phyloP scores from a whole-genome alignment of 2,329 filamentous ascomycete genomes.

The Colletotrichum melonis region DNA sequence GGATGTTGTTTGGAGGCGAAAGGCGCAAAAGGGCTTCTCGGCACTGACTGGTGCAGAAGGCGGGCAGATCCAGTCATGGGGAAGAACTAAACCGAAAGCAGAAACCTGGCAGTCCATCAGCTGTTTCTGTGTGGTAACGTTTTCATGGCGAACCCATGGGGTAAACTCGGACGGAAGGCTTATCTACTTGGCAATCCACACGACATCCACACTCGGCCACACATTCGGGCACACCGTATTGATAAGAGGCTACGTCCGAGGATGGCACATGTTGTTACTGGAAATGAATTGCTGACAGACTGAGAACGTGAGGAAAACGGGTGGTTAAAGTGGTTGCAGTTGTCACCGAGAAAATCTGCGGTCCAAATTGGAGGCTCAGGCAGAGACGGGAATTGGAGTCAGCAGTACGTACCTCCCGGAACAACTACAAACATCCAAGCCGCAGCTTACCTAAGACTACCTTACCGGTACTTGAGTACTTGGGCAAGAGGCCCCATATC shows the following conservation, averaged over 20 bases:
- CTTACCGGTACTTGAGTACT: background rate
- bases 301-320: background rate
- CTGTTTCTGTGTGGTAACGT: constrained; percentile 35
- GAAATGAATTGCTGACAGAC: background rate
- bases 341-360: background rate
- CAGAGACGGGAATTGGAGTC: background rate
- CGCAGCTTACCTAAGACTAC: background rate
- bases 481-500: background rate
- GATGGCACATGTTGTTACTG: background rate
- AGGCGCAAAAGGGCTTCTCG: background rate
- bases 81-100: constrained; percentile 13
- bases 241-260: constrained; percentile 19
- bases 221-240: constrained; percentile 19
- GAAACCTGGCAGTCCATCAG: constrained; percentile 16
- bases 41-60: constrained; percentile 17
- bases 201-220: constrained; percentile 28
- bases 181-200: constrained; percentile 33
- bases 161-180: constrained; percentile 28
- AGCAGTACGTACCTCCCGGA: background rate
- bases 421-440: background rate
- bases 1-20: constrained; percentile 2
- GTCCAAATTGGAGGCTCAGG: background rate
- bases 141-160: constrained; percentile 34
- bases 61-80: constrained; percentile 4
- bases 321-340: background rate